Evolutionary conservation across 2,329 filamentous ascomycete species (phyloP), one percentile per base, ranked within the genome.

Genomic region (Purpureocillium lavendulum): DNA sequence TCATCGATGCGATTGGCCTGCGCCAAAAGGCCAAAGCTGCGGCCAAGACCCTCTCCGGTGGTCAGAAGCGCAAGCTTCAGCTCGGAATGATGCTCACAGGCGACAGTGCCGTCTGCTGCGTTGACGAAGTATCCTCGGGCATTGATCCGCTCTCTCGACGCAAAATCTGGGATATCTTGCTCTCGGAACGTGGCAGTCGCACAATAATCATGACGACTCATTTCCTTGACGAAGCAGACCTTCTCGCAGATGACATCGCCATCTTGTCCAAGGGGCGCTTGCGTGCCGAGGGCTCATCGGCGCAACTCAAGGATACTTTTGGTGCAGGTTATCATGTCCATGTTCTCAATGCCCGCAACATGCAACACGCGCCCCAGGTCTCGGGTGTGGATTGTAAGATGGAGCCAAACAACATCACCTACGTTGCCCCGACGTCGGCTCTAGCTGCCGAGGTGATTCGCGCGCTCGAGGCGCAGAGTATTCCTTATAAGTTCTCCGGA

Each of bases 61-160:
- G 84, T 1, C 84, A 87, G 59, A 87, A 87, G 60, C 67, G 84
- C 35, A 87, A 87, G 54, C 66, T 87, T 7, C 84, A 88, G 55
- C 66, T 88, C 4, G 82, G 82, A 1, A 83, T 87, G 69, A 87
- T 87, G 82, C 77, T 88, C 44, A 84, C 81, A 2, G 84, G 84
- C 36, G 83, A 81, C 7, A 84, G 79, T 34, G 73, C 72, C 14
- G 71, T 88, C 4, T 87, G 84, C 55, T 80, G 82, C 49, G 73
- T 87, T 11, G 84, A 88, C 47, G 84, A 88, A 55, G 82, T 87
- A 6, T 82, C 77, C 8, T 83, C 77, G 34, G 84, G 84, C 8
- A 65, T 88, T 9, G 84, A 88, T 56, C 82, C 84, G 1, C 61
- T 88, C 0, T 83, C 79, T 8, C 67, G 84, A 1, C 48, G 54